These are phyloP conservation scores for Beta vulgaris DNA, from an alignment of 148 eudicot species.

Conservation along the genomic window DNA sequence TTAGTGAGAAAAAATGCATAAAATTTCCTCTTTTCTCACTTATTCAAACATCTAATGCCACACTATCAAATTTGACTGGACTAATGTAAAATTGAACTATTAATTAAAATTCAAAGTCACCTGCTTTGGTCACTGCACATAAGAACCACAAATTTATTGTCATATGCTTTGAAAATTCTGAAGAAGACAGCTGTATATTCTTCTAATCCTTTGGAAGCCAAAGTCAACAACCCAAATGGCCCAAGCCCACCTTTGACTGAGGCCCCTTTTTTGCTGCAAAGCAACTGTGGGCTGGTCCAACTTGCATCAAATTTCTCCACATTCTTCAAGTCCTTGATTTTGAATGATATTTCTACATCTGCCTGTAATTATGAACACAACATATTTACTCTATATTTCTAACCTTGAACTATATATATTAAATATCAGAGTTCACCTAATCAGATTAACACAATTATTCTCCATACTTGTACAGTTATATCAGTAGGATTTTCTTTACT, in stretches of 20 bases:
- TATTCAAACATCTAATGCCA: too few species aligned
- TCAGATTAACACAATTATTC: too few species aligned
- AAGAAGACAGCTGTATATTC: constrained; percentile 71
- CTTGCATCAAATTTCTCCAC: constrained; percentile 44
- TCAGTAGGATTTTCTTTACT: too few species aligned
- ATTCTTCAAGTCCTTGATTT: constrained; percentile 33
- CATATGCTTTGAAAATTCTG: constrained; percentile 45
- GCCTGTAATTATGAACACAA: constrained; percentile 33
- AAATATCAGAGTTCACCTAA: too few species aligned
- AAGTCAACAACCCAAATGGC: constrained; percentile 59
- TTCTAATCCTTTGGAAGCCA: constrained; percentile 53
- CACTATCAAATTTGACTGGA: too few species aligned
- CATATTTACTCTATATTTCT: too few species aligned
- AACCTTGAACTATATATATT: too few species aligned
- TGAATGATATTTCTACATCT: constrained; percentile 58
- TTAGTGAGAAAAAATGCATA: background rate
- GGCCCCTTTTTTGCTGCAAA: constrained; percentile 50
- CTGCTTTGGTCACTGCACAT: constrained; percentile 81
- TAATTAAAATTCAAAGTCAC: constrained; percentile 7
- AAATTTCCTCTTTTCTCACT: too few species aligned
- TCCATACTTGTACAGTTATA: too few species aligned
- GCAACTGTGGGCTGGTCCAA: constrained; percentile 45
- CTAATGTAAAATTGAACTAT: too few species aligned
- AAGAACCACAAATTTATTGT: constrained; percentile 41
- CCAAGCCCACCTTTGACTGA: constrained; percentile 45